phyloP scores from a whole-genome alignment of 1,284 basidiomycete genomes.

The Ustilago tritici region DNA sequence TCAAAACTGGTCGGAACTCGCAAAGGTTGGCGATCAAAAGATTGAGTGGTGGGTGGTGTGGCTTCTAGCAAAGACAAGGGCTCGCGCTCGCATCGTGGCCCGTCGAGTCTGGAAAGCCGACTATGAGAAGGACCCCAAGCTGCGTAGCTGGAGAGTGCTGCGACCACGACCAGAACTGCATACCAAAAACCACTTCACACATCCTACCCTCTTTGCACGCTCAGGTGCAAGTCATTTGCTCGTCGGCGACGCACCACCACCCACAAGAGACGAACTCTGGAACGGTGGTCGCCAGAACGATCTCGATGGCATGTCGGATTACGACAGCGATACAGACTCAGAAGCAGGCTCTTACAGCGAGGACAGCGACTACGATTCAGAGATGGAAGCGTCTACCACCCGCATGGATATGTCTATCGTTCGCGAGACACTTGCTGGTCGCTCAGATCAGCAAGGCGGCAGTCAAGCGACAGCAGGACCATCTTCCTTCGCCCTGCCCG shows the following conservation, averaged over 20 bases:
- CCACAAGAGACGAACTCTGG: conserved; percentile 27
- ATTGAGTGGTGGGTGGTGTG: conserved; percentile 51
- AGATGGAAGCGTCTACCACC: conserved; percentile 33
- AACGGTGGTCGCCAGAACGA: conserved; percentile 26
- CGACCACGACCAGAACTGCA: conserved; percentile 41
- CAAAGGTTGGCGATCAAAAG: conserved; percentile 45
- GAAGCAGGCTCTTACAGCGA: conserved; percentile 45
- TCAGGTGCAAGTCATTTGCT: conserved; percentile 50
- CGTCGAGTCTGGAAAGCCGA: conserved; percentile 44
- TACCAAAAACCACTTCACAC: conserved; percentile 55
- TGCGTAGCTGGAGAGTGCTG: conserved; percentile 33
- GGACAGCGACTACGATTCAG: conserved; percentile 42
- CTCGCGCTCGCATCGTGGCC: conserved; percentile 41
- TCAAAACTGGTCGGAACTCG: conserved; percentile 44
- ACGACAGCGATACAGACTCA: conserved; percentile 37
- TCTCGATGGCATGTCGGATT: conserved; percentile 34
- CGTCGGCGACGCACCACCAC: conserved; percentile 44
- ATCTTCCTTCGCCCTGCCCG: conserved; percentile 27
- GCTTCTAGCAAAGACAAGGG: conserved; percentile 44
- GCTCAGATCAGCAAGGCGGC: conserved; percentile 10
- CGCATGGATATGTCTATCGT: conserved; percentile 45
- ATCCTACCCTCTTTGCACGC: conserved; percentile 56
- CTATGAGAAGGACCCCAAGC: conserved; percentile 19
- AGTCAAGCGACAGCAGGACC: conserved; percentile 13
- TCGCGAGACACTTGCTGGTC: conserved; percentile 8